Base-by-base conservation (phyloP, 2,329 filamentous ascomycete genomes). In the Orbilia ellipsospora region DNA sequence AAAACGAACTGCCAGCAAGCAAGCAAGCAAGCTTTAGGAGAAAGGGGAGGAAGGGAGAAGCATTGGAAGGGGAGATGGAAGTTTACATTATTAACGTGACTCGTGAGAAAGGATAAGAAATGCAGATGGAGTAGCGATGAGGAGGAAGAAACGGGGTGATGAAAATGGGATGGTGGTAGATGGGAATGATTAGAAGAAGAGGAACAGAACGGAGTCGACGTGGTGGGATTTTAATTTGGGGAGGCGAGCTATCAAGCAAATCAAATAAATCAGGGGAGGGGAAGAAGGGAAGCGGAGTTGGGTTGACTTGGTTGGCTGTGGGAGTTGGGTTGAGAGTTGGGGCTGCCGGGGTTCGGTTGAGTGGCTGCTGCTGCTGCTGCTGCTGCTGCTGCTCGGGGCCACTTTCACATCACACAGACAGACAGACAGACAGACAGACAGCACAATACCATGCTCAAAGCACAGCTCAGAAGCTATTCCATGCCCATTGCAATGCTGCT, bases 81-180 rank as follows among this genome's bases (percentile, higher is more conserved):
- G 52, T 51, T 51, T 74, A 74, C 70, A 74, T 74, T 67, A 73
- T 63, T 61, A 74, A 74, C 70, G 63, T 59, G 70, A 68, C 63
- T 74, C 57, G 55, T 59, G 56, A 36, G 31, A 68, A 67, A 60
- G 59, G 51, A 67, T 61, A 57, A 79, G 80, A 78, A 81, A 79
- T 80, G 80, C 79, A 79, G 80, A 82, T 81, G 80, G 81, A 80
- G 81, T 81, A 80, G 81, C 81, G 80, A 81, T 82, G 82, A 80
- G 81, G 80, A 80, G 81, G 80, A 81, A 80, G 81, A 81, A 81
- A 81, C 79, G 80, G 80, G 80, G 81, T 26, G 60, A 50, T 20
- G 67, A 57, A 40, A 18, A 18, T 48, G 44, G 79, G 52, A 51
- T 51, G 59, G 26, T 18, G 36, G 50, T 36, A 48, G 62, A 56